A percentile compares a stretch with the other conserved stretches of the same genome.
Conservation (phyloP, 1,284 basidiomycete genomes). For the Meira miltonrushii region DNA sequence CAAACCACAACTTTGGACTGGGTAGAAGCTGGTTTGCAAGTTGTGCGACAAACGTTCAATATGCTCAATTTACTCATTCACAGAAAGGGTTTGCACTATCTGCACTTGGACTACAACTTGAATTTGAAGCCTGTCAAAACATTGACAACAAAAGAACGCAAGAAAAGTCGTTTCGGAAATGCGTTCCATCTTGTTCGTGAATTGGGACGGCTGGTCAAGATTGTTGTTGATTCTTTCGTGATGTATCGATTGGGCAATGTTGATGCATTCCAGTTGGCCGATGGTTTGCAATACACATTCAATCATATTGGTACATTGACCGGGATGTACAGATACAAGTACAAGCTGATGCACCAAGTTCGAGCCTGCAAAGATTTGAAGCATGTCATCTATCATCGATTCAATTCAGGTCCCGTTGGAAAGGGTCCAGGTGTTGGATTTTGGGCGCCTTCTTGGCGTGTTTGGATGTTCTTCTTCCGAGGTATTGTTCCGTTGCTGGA, state of each 20-base stretch:
- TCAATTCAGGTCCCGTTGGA: slow-evolving; percentile 98
- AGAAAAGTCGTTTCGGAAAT: slow-evolving; percentile 99
- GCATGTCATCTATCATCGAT: slow-evolving; percentile 71
- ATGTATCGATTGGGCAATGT: slow-evolving; percentile 98
- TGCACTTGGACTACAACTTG: slow-evolving; percentile 90
- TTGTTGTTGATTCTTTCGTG: slow-evolving; percentile 96
- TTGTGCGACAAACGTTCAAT: slow-evolving; percentile 97
- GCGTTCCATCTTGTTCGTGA: slow-evolving; percentile 96
- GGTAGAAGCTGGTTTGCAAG: slow-evolving; percentile 98
- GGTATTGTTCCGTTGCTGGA: slow-evolving; percentile 96
- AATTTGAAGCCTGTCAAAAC: slow-evolving; percentile 98
- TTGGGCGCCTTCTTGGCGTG: slow-evolving; percentile 99
- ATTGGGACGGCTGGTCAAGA: slow-evolving; percentile 92
- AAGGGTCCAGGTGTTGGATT: slow-evolving; percentile 99
- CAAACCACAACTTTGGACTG: slow-evolving; percentile 95
- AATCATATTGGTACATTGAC: slow-evolving; percentile 95
- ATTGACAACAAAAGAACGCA: slow-evolving; percentile 96
- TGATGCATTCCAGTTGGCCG: slow-evolving; percentile 97
- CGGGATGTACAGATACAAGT: slow-evolving; percentile 98
- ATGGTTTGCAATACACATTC: slow-evolving; percentile 96
- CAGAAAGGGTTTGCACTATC: slow-evolving; percentile 95
- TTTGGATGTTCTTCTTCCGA: slow-evolving; percentile 99
- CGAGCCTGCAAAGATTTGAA: slow-evolving; percentile 99
- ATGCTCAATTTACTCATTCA: slow-evolving; percentile 98
- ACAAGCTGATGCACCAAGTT: slow-evolving; percentile 99